phyloP scores from a whole-genome alignment of 352 stramenopile species.

The Lagenidium giganteum region DNA sequence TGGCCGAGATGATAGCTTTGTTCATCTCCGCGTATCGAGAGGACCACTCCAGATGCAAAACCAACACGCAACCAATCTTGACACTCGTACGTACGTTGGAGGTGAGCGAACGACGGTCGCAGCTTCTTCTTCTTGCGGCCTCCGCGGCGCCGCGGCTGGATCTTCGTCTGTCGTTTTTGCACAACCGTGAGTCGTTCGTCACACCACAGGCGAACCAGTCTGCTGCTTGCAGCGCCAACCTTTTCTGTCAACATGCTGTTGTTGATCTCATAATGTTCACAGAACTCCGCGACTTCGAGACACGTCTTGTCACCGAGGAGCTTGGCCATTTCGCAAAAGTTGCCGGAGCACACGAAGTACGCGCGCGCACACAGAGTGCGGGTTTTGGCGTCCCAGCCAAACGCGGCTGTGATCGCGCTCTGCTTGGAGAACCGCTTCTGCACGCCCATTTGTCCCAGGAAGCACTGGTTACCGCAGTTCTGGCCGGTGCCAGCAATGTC shows the following conservation, averaged over 20 bases:
- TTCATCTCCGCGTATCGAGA: slow-evolving; percentile 55
- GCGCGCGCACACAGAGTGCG: slow-evolving; percentile 46
- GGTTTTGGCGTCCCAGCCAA: slow-evolving; percentile 40
- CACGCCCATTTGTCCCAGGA: slow-evolving; percentile 43
- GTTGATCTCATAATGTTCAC: slow-evolving; percentile 62
- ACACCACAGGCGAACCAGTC: too few relatives aligned
- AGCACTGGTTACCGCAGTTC: slow-evolving; percentile 78
- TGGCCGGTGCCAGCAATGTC: slow-evolving; percentile 39
- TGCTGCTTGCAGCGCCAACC: slow-evolving; percentile 26
- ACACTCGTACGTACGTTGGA: slow-evolving; percentile 67
- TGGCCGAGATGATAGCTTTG: slow-evolving; percentile 33
- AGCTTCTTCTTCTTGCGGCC: slow-evolving; percentile 57
- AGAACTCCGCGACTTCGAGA: slow-evolving; percentile 69
- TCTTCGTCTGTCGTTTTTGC: slow-evolving; percentile 7
- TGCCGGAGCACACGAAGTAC: slow-evolving; percentile 69
- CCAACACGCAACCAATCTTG: too few relatives aligned
- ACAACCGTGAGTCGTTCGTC: too few relatives aligned
- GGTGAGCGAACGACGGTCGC: slow-evolving; percentile 56
- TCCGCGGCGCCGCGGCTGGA: too few relatives aligned
- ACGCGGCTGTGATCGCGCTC: slow-evolving; percentile 34
- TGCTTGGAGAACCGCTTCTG: slow-evolving; percentile 42
- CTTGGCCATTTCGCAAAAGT: slow-evolving; percentile 73
- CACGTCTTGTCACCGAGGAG: slow-evolving; percentile 65
- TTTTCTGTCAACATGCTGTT: slow-evolving; percentile 39
- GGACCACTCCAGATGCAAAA: slow-evolving; percentile 22